A percentile compares a stretch with the other conserved stretches of the same genome.
phyloP scores from a whole-genome alignment of 1,139 yeast species.

The Nakaseomyces glabratus region DNA sequence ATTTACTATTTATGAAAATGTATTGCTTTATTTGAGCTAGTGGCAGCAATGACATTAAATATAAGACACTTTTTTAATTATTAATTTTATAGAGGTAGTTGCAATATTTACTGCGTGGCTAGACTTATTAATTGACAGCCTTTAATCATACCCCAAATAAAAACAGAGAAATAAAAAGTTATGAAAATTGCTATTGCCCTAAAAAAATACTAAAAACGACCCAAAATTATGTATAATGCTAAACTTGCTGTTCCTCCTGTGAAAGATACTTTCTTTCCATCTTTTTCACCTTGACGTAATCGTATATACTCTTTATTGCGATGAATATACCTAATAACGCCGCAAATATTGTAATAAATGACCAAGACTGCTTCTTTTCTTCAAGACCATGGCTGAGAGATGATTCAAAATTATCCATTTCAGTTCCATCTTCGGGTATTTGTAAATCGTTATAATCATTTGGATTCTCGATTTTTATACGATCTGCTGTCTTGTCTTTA shows the following conservation, averaged over 20 bases:
- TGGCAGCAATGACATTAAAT: too few species aligned
- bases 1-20: slow-evolving; percentile 87
- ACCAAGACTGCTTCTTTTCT: slow-evolving; percentile 35
- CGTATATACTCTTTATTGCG: slow-evolving; percentile 55
- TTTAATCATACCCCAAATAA: too few species aligned
- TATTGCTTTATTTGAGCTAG: slow-evolving; percentile 48
- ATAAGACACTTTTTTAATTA: too few species aligned
- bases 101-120: too few species aligned
- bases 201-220: too few species aligned
- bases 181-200: too few species aligned
- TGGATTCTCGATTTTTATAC: slow-evolving; percentile 45
- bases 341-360: slow-evolving; percentile 21
- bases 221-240: not conserved
- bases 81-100: too few species aligned
- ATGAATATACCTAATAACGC: slow-evolving; percentile 55
- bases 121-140: too few species aligned
- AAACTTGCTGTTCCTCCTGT: slow-evolving; percentile 5
- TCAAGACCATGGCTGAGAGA: slow-evolving; percentile 35
- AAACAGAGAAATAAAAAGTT: too few species aligned
- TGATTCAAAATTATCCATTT: slow-evolving; percentile 40
- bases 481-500: slow-evolving; percentile 30
- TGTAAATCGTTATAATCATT: slow-evolving; percentile 43
- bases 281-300: slow-evolving; percentile 66
- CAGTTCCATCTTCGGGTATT: slow-evolving; percentile 9
- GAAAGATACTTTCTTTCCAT: slow-evolving; percentile 43